Evolutionary conservation across 2,329 filamentous ascomycete genomes (phyloP), one percentile per base, ranked within the genome.

Genomic region (Alternaria sp.): DNA sequence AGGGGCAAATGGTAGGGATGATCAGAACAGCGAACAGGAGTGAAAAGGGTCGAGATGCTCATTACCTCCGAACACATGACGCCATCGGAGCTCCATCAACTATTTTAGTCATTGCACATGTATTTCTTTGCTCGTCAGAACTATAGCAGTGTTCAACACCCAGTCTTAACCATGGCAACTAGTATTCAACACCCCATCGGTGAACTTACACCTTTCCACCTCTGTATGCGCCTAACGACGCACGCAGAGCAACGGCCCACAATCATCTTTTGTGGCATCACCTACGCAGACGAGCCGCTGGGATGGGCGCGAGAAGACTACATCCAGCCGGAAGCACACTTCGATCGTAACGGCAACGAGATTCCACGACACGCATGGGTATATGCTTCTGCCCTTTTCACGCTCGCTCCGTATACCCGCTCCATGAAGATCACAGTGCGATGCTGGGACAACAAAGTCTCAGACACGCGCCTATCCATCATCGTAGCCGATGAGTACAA

Each of bases 371-470:
- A 40, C 2, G 10, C 14, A 5, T 39, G 36, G 24, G 26, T 40
- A 13, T 51, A 51, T 33, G 24, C 48, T 11, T 51, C 48, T 29
- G 24, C 24, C n/a, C 14, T 29, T 28, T 51, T 51, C 24, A 37
- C 48, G 23, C 48, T 24, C 10, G 34, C 48, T 7, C 48, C 48
- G 17, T 51, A 51, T 1, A 29, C 48, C 28, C 48, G 48, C 34
- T 28, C 34, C 24, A 40, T 51, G 23, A 51, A 23, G 24, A 26
- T 51, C 17, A 39, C 24, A 11, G 24, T 51, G 24, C 48, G 34
- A 28, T 45, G 42, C 42, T 45, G 26, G 14, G 42, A 45, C 23
- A 26, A 45, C 28, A 28, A 28, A 1, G 26, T 29, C n/a, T 45
- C 42, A 45, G 42, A 45, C 17, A 45, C 26, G n/a, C 42, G 28